Conservation (phyloP, 148 eudicot genomes). For the Cornus controversa region DNA sequence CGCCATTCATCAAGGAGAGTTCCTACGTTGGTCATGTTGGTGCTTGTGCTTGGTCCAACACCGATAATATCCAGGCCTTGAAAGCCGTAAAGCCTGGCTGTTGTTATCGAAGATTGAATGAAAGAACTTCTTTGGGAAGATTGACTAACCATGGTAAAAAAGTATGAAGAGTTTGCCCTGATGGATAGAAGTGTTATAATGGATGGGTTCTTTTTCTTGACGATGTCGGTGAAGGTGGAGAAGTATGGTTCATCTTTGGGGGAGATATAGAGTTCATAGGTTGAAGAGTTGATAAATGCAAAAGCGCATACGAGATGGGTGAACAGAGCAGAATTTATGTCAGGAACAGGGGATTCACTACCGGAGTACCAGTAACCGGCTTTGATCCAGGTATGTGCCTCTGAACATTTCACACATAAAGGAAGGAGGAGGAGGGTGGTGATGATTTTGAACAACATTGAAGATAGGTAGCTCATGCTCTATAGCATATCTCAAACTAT, state of each 20-base stretch:
- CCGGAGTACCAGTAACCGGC: constrained; percentile 28
- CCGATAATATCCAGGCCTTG: constrained; percentile 32
- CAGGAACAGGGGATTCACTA: constrained; percentile 24
- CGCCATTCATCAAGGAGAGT: constrained; percentile 41
- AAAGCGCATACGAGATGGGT: constrained; percentile 31
- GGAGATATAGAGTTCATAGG: constrained; percentile 12
- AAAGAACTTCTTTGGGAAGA: constrained; percentile 29
- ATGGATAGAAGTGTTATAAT: constrained; percentile 23
- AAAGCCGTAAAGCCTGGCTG: constrained; percentile 33
- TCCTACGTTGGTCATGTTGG: constrained; percentile 29
- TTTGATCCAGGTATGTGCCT: constrained; percentile 17
- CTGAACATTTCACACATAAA: not conserved
- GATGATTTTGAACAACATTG: constrained; percentile 4
- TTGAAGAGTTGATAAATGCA: constrained; percentile 24
- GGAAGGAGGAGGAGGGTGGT: constrained; percentile 6
- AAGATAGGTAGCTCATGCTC: not conserved
- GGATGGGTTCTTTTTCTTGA: constrained; percentile 22
- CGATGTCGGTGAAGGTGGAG: constrained; percentile 25
- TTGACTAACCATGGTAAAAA: constrained; percentile 14
- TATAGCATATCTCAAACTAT: too few species aligned
- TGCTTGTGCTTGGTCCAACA: constrained; percentile 6
- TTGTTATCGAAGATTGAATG: constrained; percentile 34
- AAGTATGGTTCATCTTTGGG: constrained; percentile 21
- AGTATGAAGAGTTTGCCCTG: constrained; percentile 17
- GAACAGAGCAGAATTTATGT: constrained; percentile 31